Evolutionary conservation across 2,329 filamentous ascomycete genomes (phyloP).

Genomic region (Xylaria sp.): DNA sequence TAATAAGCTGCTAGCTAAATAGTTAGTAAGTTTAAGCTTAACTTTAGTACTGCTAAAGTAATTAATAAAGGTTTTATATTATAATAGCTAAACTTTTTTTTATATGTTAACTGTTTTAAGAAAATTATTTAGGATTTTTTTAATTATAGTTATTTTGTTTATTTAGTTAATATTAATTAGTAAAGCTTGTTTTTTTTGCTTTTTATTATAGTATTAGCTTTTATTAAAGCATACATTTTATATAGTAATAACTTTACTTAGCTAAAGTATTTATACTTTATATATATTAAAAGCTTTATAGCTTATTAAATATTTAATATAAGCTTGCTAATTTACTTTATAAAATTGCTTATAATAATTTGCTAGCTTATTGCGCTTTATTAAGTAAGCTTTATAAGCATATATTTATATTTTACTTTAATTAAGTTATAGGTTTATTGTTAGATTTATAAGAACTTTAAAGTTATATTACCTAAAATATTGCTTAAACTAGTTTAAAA

Average conservation of each 20-base stretch:
- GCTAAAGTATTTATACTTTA: background rate
- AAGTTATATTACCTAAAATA: constrained; percentile 5
- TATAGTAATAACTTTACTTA: constrained; percentile 7
- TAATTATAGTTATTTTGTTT: background rate
- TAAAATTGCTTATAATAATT: background rate
- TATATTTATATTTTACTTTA: background rate
- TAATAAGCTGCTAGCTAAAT: background rate
- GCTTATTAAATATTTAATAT: constrained; percentile 9
- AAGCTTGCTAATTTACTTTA: background rate
- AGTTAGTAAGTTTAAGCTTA: background rate
- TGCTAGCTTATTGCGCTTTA: background rate
- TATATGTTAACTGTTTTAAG: background rate
- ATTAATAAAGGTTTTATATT: background rate
- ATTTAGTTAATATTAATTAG: background rate
- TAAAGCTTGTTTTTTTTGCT: too few relatives aligned
- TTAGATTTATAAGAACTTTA: background rate
- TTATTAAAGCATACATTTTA: constrained; percentile 1
- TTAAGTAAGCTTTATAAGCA: background rate
- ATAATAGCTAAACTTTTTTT: background rate
- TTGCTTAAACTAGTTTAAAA: background rate
- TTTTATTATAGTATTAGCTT: background rate
- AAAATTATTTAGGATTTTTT: background rate
- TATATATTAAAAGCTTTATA: constrained; percentile 2
- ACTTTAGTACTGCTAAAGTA: background rate
- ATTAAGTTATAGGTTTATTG: background rate